Conservation (phyloP, 345 rosid species). For the Boechera stricta region DNA sequence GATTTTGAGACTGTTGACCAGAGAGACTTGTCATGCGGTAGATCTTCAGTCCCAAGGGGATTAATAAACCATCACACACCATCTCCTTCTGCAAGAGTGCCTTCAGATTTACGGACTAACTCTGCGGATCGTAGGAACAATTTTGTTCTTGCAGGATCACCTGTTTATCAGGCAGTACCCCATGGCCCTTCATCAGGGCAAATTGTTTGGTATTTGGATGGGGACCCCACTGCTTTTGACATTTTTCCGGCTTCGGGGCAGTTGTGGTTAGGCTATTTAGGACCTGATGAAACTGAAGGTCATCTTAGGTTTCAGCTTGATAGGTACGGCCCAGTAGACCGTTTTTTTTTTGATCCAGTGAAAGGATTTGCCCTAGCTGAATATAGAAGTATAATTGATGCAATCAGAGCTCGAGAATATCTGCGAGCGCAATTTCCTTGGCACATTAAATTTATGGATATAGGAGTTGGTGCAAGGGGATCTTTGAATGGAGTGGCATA, state of each 20-base stretch:
- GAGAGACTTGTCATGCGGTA: slow-evolving; percentile 64
- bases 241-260: slow-evolving; percentile 85
- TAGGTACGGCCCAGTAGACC: slow-evolving; percentile 83
- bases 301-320: slow-evolving; percentile 84
- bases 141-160: slow-evolving; percentile 60
- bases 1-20: slow-evolving; percentile 70
- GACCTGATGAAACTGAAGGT: slow-evolving; percentile 80
- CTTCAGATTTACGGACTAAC: slow-evolving; percentile 63
- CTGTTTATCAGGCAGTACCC: slow-evolving; percentile 56
- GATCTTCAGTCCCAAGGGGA: slow-evolving; percentile 73
- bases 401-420: slow-evolving; percentile 89
- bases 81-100: slow-evolving; percentile 68
- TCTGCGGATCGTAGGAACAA: slow-evolving; percentile 70
- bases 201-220: slow-evolving; percentile 76
- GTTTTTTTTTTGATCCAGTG: slow-evolving; percentile 71
- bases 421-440: slow-evolving; percentile 77
- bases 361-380: slow-evolving; percentile 88
- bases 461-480: slow-evolving; percentile 86
- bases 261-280: slow-evolving; percentile 84
- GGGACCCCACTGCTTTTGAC: slow-evolving; percentile 76
- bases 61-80: slow-evolving; percentile 56
- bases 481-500: slow-evolving; percentile 75
- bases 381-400: slow-evolving; percentile 86
- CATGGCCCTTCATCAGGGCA: slow-evolving; percentile 55
- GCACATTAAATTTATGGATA: slow-evolving; percentile 83